A percentile compares a stretch with the other conserved stretches of the same genome.
phyloP scores from a whole-genome alignment of 2,329 filamentous ascomycete genomes.

The Clonostachys byssicola region DNA sequence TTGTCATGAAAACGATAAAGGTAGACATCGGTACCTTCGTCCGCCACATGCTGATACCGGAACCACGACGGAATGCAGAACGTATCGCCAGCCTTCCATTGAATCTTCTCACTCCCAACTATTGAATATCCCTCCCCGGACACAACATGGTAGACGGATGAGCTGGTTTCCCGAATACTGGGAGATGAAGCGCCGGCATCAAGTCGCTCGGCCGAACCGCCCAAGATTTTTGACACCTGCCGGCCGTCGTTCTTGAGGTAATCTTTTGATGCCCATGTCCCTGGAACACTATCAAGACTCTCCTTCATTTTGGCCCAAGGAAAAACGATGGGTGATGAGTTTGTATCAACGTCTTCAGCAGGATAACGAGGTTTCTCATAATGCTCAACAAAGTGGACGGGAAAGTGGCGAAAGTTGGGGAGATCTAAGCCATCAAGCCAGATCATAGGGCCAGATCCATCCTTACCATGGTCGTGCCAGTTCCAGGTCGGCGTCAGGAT shows the following conservation, averaged over 20 bases:
- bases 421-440: constrained; percentile 53
- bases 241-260: constrained; percentile 24
- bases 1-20: too few relatives aligned
- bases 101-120: too few relatives aligned
- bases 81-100: too few relatives aligned
- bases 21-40: too few relatives aligned
- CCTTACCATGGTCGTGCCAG: constrained; percentile 25
- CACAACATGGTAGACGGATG: constrained; percentile 45
- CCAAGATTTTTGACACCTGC: constrained; percentile 30
- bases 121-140: too few relatives aligned
- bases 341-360: constrained; percentile 1
- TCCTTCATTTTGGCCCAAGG: constrained; percentile 27
- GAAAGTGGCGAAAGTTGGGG: constrained; percentile 42
- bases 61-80: too few relatives aligned
- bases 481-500: constrained; percentile 42
- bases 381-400: constrained; percentile 48
- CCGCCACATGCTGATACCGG: too few relatives aligned
- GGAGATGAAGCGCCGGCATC: constrained; percentile 26
- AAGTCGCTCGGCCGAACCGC: constrained; percentile 40
- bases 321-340: constrained; percentile 37
- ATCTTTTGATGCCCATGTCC: constrained; percentile 24
- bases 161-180: constrained; percentile 40
- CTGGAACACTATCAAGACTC: too few relatives aligned
- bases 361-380: constrained; percentile 36
- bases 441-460: constrained; percentile 46